Conservation (phyloP, 257 asterid genomes). For the Ocimum tenuiflorum region DNA sequence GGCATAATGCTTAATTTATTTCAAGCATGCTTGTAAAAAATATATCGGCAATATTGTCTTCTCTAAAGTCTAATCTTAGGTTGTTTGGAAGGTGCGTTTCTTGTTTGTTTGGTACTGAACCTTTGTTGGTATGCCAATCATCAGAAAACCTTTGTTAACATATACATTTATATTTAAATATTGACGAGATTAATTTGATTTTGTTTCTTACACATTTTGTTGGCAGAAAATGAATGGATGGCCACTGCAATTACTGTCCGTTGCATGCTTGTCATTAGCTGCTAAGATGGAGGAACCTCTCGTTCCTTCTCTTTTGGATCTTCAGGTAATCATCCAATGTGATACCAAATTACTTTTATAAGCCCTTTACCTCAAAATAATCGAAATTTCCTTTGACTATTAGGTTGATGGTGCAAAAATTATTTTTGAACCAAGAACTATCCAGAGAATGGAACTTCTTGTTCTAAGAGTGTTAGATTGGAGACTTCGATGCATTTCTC, state of each 20-base stretch:
- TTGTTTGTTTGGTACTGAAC: not conserved
- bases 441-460: constrained; percentile 80
- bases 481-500: constrained; percentile 82
- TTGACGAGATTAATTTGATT: too few species aligned
- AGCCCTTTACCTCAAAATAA: not conserved
- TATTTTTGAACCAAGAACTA: constrained; percentile 65
- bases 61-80: constrained; percentile 27
- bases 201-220: too few species aligned
- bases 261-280: constrained; percentile 88
- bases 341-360: not conserved
- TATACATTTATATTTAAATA: not conserved
- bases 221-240: constrained; percentile 69
- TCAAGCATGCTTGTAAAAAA: too few species aligned
- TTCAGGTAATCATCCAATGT: constrained; percentile 50
- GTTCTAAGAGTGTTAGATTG: constrained; percentile 72
- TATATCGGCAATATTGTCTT: too few species aligned
- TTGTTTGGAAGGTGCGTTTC: constrained; percentile 31
- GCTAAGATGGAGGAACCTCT: constrained; percentile 97
- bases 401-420: constrained; percentile 77
- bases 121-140: too few species aligned
- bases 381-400: not conserved
- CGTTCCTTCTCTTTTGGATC: constrained; percentile 85
- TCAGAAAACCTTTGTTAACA: not conserved
- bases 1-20: not conserved
- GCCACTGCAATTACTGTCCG: constrained; percentile 87